phyloP scores from a whole-genome alignment of 257 asterid species.

The Solanum habrochaites region DNA sequence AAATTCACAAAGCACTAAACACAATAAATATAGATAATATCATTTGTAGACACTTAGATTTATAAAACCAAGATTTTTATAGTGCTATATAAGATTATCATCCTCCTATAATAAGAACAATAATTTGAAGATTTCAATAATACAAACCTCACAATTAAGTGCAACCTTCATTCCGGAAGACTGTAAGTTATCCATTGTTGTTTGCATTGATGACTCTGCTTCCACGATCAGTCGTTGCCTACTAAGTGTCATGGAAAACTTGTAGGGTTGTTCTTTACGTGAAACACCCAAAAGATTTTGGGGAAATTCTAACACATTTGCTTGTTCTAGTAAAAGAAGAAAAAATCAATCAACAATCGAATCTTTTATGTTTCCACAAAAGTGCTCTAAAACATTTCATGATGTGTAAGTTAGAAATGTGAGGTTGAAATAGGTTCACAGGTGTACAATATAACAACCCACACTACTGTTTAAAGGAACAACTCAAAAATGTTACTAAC shows the following conservation, averaged over 20 bases:
- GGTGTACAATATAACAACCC: not conserved
- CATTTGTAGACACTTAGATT: not conserved
- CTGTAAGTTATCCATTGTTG: conserved; percentile 80
- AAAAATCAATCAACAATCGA: conserved; percentile 28
- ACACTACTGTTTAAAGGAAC: not conserved
- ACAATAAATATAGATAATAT: not conserved
- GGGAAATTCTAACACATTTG: conserved; percentile 44
- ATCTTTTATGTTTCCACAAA: not conserved
- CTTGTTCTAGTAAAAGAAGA: conserved; percentile 38
- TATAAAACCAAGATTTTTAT: not conserved
- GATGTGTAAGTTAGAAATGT: not conserved
- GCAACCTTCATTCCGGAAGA: conserved; percentile 77
- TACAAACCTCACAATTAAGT: conserved; percentile 72
- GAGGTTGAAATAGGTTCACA: not conserved
- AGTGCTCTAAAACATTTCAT: not conserved
- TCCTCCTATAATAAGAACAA: not conserved
- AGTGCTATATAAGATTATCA: not conserved
- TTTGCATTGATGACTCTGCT: conserved; percentile 50
- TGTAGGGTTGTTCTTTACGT: conserved; percentile 66
- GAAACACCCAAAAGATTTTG: conserved; percentile 79
- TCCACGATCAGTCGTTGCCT: conserved; percentile 74
- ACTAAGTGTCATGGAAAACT: conserved; percentile 63
- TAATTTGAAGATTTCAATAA: not conserved
- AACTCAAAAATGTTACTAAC: not conserved
- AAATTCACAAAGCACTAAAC: not conserved